Evolutionary conservation across 2,329 filamentous ascomycete species (phyloP), one percentile per base, ranked within the genome.

Genomic region (Biscogniauxia marginata): DNA sequence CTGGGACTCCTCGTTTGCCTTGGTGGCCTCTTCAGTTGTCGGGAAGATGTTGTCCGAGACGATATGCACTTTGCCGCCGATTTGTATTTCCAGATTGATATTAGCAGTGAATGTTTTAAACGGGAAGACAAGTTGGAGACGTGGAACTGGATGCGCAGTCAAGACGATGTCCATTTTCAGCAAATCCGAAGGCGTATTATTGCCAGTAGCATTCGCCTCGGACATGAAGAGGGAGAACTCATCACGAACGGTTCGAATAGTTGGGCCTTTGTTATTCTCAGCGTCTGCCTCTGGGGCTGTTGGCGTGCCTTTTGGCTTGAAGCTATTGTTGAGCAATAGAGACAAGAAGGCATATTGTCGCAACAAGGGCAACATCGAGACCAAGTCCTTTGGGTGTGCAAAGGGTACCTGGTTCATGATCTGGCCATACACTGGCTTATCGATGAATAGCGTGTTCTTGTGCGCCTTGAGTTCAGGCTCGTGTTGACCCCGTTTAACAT

Each of bases 341-440:
- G 84, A 84, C 4, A 91, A 75, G 62, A 89, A 85, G 0, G 88
- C 87, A 67, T 91, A 95, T 69, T 95, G 90, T 13, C 91, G 80
- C 16, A 95, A 76, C 3, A 81, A 77, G 0, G 90, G 89, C n/a
- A 96, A 78, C 67, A 93, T 84, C 52, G 84, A 80, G 6, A 93
- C 76, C 3, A 96, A 75, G 67, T 96, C 90, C 50, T 85, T 83
- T 0, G 91, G 91, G 66, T 96, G 91, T 2, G 85, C 84, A 67
- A 96, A 93, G 0, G 89, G 85, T 25, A 95, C 77, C 54, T 87
- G 84, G 1, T 81, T 82, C 7, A 96, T 71, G 3, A 79, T 78
- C 54, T 86, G 82, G 0, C 86, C 88, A 63, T 88, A 91, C 7
- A 91, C 89, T 2, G 85, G 83, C 70, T 90, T 91, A 53, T 89